Percentiles rank a stretch among this genome's conserved stretches.
Evolutionary conservation across 441 rosid species (phyloP).

Genomic region (Manihot esculenta): DNA sequence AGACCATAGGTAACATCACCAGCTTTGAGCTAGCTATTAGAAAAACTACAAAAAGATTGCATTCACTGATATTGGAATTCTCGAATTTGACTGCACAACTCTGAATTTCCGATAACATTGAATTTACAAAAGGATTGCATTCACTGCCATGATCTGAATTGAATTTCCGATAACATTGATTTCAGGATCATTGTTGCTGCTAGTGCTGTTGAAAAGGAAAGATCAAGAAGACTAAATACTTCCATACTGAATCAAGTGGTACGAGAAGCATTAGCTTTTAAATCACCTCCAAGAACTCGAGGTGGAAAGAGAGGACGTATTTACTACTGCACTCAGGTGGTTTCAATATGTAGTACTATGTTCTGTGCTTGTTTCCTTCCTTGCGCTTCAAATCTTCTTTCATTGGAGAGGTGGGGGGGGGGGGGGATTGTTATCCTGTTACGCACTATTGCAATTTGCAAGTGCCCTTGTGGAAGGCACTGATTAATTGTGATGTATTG

Average conservation of each 20-base stretch:
- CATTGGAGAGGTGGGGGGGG: too few species aligned
- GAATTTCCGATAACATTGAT: neutral
- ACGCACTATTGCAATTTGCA: neutral
- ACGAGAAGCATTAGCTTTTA: conserved; percentile 83
- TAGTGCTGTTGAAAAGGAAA: conserved; percentile 74
- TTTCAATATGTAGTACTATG: conserved; percentile 1
- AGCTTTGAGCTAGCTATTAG: neutral
- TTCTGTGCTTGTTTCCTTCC: neutral
- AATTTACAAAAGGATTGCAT: too few species aligned
- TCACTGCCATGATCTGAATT: neutral
- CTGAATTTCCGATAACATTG: too few species aligned
- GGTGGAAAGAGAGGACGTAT: conserved; percentile 92
- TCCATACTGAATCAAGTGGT: conserved; percentile 82
- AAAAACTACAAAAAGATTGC: neutral
- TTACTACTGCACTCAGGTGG: conserved; percentile 91
- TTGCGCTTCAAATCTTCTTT: neutral
- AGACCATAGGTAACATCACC: neutral
- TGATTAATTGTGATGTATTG: neutral
- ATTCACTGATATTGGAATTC: neutral
- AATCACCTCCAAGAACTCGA: conserved; percentile 88
- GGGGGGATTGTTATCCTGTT: too few species aligned
- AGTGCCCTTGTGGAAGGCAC: neutral
- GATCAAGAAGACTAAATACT: conserved; percentile 86
- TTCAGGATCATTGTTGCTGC: conserved; percentile 84
- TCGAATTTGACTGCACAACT: neutral